phyloP scores from a whole-genome alignment of 2,329 filamentous ascomycete species.

The Monilinia aucupariae region DNA sequence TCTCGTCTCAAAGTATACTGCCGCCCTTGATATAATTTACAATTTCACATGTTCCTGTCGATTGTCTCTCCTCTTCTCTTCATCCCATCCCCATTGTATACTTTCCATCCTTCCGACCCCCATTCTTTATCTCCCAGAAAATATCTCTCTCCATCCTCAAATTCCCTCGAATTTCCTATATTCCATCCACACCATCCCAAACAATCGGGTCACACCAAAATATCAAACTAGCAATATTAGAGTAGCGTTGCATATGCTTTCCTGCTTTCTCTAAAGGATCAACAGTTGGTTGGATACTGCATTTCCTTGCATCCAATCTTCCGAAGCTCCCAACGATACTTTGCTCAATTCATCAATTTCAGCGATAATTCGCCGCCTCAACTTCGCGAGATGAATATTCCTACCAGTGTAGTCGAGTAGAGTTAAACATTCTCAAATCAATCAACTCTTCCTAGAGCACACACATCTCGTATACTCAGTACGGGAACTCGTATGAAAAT shows the following conservation, averaged over 20 bases:
- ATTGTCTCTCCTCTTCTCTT: neutral
- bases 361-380: neutral
- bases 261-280: constrained; percentile 2
- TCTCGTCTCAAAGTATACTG: neutral
- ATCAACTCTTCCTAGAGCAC: neutral
- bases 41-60: neutral
- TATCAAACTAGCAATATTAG: neutral
- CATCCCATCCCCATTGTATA: neutral
- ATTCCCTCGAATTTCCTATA: neutral
- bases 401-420: neutral
- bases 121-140: neutral
- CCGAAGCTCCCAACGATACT: neutral
- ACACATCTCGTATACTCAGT: no score
- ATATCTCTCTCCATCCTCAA: neutral
- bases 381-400: neutral
- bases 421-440: neutral
- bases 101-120: neutral
- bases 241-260: constrained; percentile 9
- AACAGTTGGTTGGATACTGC: no score
- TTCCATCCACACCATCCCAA: neutral
- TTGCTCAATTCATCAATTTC: neutral
- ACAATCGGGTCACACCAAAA: constrained; percentile 6
- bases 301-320: constrained; percentile 4
- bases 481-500: neutral
- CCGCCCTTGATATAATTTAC: neutral